These are phyloP conservation scores for Geoglossum glabrum DNA, from an alignment of 495 filamentous ascomycete species.

Conservation along the genomic window DNA sequence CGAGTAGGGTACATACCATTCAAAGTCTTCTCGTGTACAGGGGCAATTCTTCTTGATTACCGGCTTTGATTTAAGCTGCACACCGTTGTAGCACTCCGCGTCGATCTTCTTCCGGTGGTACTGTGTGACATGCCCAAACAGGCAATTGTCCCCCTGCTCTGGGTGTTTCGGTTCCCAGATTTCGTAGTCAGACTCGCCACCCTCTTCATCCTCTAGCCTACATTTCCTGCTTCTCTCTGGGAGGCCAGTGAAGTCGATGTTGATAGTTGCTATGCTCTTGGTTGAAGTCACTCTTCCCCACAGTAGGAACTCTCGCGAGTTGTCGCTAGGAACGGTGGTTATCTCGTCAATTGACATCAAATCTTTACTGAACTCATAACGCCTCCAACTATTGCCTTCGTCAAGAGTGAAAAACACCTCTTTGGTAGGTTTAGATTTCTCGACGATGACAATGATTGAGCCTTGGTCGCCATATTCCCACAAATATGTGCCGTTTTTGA, in stretches of 20 bases:
- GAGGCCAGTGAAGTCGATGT: conserved; percentile 72
- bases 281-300: conserved; percentile 43
- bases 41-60: conserved; percentile 50
- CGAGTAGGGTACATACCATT: conserved; percentile 47
- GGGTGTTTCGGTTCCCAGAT: conserved; percentile 75
- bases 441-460: conserved; percentile 69
- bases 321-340: conserved; percentile 74
- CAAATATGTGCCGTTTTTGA: conserved; percentile 66
- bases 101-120: conserved; percentile 74
- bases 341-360: conserved; percentile 49
- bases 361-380: conserved; percentile 49
- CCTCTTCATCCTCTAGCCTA: conserved; percentile 39
- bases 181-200: conserved; percentile 51
- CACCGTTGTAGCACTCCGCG: conserved; percentile 59
- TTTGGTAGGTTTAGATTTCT: conserved; percentile 40
- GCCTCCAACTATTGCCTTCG: conserved; percentile 54
- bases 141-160: conserved; percentile 47
- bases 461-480: conserved; percentile 95
- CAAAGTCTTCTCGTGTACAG: conserved; percentile 70
- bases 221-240: conserved; percentile 49
- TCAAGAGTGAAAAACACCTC: conserved; percentile 57
- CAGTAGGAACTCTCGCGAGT: conserved; percentile 70
- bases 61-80: conserved; percentile 44
- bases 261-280: conserved; percentile 38
- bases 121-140: conserved; percentile 78